phyloP scores from a whole-genome alignment of 257 asterid genomes.

The Solanum rostratum region DNA sequence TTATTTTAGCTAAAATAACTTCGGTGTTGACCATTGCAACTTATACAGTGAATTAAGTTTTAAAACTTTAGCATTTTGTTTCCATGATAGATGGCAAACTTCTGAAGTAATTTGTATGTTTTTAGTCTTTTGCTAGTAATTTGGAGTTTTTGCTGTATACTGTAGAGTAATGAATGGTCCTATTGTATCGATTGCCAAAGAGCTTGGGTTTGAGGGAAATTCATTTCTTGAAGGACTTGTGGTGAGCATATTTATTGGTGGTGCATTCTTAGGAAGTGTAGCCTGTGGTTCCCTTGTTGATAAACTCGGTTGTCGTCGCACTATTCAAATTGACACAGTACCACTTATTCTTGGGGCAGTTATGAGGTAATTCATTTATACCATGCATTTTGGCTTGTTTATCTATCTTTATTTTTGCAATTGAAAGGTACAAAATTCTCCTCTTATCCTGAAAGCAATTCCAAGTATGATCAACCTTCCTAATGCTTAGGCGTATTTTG shows the following conservation, averaged over 20 bases:
- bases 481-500: background rate
- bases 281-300: slow-evolving; percentile 61
- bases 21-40: background rate
- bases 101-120: background rate
- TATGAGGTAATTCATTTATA: slow-evolving; percentile 34
- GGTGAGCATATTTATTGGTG: slow-evolving; percentile 79
- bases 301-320: slow-evolving; percentile 70
- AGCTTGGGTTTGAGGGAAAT: slow-evolving; percentile 78
- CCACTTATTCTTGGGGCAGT: slow-evolving; percentile 80
- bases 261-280: slow-evolving; percentile 80
- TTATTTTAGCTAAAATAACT: background rate
- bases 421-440: background rate
- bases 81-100: background rate
- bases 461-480: background rate
- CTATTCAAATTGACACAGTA: slow-evolving; percentile 62
- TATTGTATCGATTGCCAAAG: slow-evolving; percentile 63
- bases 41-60: background rate
- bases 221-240: slow-evolving; percentile 82
- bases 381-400: background rate
- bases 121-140: background rate
- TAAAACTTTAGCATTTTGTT: background rate
- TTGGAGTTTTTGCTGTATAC: background rate
- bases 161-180: slow-evolving; percentile 94
- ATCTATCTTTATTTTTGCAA: background rate
- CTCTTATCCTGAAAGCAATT: background rate